phyloP scores from a whole-genome alignment of 2,329 filamentous ascomycete species.

The Pseudogymnoascus sp. region DNA sequence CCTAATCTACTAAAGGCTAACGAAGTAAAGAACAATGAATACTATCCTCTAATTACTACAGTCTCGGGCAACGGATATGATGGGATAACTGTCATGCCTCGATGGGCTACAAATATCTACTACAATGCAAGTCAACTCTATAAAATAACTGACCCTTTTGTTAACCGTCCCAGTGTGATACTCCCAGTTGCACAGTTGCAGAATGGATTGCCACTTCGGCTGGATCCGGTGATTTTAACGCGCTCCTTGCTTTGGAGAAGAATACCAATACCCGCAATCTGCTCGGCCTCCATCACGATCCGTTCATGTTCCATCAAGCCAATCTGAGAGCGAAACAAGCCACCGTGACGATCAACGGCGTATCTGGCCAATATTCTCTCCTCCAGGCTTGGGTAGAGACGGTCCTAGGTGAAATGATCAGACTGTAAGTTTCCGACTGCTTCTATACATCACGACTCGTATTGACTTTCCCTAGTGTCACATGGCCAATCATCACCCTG shows the following conservation, averaged over 20 bases:
- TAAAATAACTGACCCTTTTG: too few species aligned
- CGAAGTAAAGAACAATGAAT: slow-evolving; percentile 25
- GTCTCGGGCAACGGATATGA: slow-evolving; percentile 46
- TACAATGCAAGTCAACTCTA: slow-evolving; percentile 43
- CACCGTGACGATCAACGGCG: slow-evolving; percentile 23
- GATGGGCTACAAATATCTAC: slow-evolving; percentile 58
- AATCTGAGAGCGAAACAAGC: slow-evolving; percentile 43
- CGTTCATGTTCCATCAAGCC: slow-evolving; percentile 50
- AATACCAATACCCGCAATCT: slow-evolving; percentile 50
- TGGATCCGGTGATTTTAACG: slow-evolving; percentile 42
- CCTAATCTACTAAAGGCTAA: too few species aligned
- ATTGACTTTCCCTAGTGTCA: slow-evolving; percentile 14
- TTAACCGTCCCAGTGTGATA: slow-evolving; percentile 44
- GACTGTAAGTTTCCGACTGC: slow-evolving; percentile 21
- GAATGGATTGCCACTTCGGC: slow-evolving; percentile 56
- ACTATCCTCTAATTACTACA: slow-evolving; percentile 51
- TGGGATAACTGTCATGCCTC: slow-evolving; percentile 51
- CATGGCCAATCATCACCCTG: slow-evolving; percentile 48
- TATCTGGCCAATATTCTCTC: slow-evolving; percentile 21
- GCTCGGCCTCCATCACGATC: slow-evolving; percentile 40
- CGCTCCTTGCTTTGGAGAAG: slow-evolving; percentile 46
- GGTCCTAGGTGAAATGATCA: slow-evolving; percentile 25
- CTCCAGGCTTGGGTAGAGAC: slow-evolving; percentile 30
- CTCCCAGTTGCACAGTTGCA: slow-evolving; percentile 47
- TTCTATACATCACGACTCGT: too few species aligned